A percentile compares a stretch with the other conserved stretches of the same genome.
Evolutionary conservation across 2,329 filamentous ascomycete genomes (phyloP).

Genomic region (Botrytis galanthina): DNA sequence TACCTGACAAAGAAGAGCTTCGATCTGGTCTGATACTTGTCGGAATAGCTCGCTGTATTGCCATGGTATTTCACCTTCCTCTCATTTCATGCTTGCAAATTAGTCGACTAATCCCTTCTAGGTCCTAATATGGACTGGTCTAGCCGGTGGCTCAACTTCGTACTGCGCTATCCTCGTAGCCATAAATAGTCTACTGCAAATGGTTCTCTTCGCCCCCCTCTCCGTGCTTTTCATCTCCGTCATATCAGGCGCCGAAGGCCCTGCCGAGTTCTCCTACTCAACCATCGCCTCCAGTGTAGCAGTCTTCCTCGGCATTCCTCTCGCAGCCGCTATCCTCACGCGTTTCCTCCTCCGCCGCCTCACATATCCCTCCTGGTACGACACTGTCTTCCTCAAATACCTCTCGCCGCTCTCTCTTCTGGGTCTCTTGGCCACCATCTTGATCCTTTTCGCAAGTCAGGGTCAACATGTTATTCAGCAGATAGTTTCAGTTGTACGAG

Average conservation of each 20-base stretch:
- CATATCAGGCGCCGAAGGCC: slow-evolving; percentile 53
- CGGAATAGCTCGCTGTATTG: slow-evolving; percentile 81
- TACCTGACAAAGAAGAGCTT: slow-evolving; percentile 57
- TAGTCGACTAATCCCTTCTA: slow-evolving; percentile 13
- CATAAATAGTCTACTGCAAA: slow-evolving; percentile 72
- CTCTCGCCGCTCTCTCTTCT: slow-evolving; percentile 74
- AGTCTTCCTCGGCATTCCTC: slow-evolving; percentile 80
- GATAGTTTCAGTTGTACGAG: slow-evolving; percentile 77
- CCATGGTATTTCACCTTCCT: slow-evolving; percentile 59
- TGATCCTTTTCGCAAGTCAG: slow-evolving; percentile 82
- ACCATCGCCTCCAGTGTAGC: slow-evolving; percentile 76
- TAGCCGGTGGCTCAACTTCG: slow-evolving; percentile 73
- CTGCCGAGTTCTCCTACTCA: slow-evolving; percentile 54
- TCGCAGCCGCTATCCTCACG: slow-evolving; percentile 76
- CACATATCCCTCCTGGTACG: slow-evolving; percentile 60
- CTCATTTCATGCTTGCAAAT: not conserved
- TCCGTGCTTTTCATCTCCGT: slow-evolving; percentile 65
- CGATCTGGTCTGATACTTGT: slow-evolving; percentile 75
- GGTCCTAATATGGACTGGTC: slow-evolving; percentile 69
- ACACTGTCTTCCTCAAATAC: slow-evolving; percentile 66
- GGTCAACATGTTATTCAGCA: slow-evolving; percentile 75
- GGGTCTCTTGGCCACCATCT: slow-evolving; percentile 81
- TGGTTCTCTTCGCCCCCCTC: slow-evolving; percentile 69
- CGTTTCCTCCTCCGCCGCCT: slow-evolving; percentile 59
- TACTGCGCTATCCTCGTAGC: slow-evolving; percentile 82